These are phyloP conservation scores for Arachis hypogaea DNA, from an alignment of 306 rosid genomes.

Conservation along the genomic window DNA sequence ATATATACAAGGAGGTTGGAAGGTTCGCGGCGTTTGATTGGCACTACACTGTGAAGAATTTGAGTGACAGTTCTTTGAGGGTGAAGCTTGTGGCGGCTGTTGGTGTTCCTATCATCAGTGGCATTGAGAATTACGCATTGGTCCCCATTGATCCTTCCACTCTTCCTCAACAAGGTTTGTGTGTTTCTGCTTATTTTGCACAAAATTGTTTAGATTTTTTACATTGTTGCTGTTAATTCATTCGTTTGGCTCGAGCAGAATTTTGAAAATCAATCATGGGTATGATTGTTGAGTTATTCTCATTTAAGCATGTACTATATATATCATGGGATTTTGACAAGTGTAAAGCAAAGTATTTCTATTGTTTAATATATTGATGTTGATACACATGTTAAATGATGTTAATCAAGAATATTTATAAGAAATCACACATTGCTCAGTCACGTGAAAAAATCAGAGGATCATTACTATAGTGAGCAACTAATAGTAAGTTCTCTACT, in stretches of 20 bases:
- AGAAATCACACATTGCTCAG: no score
- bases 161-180: constrained; percentile 77
- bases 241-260: background rate
- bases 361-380: background rate
- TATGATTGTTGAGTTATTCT: background rate
- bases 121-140: constrained; percentile 85
- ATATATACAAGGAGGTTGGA: constrained; percentile 71
- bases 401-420: no score
- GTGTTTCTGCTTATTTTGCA: background rate
- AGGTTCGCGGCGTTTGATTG: constrained; percentile 63
- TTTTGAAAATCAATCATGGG: background rate
- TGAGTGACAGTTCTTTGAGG: constrained; percentile 55
- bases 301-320: background rate
- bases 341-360: no score
- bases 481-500: no score
- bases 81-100: constrained; percentile 63
- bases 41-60: constrained; percentile 63
- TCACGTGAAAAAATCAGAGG: no score
- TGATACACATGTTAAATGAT: background rate
- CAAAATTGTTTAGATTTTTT: no score
- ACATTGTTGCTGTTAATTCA: background rate
- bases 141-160: constrained; percentile 82
- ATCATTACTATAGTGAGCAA: no score
- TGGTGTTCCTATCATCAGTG: constrained; percentile 71
- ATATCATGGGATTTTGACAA: background rate